These are phyloP conservation scores for Lentinula detonsa DNA, from an alignment of 768 basidiomycete genomes.

Conservation along the genomic window DNA sequence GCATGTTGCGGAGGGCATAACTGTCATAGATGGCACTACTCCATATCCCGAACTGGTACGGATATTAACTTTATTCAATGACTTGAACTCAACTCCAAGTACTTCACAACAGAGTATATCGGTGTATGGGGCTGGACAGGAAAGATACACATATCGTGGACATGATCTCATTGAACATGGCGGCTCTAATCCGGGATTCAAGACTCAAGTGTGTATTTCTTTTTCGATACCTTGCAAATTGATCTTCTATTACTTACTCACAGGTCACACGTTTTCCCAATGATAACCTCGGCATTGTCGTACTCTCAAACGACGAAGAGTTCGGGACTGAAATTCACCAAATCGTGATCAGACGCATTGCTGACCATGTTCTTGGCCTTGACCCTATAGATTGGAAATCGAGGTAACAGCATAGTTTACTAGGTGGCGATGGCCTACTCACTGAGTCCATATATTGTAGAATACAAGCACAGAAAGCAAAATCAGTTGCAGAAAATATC, in stretches of 20 bases:
- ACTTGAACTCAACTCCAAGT: not conserved
- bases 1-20: conserved; percentile 28
- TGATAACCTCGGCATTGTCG: conserved; percentile 31
- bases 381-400: conserved; percentile 31
- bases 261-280: conserved; percentile 28
- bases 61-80: not conserved
- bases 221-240: too few species aligned
- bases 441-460: conserved; percentile 10
- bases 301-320: conserved; percentile 33
- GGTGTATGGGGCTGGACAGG: conserved; percentile 35
- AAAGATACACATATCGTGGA: conserved; percentile 31
- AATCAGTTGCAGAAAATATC: conserved; percentile 16
- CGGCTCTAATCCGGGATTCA: conserved; percentile 33
- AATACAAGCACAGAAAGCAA: conserved; percentile 19
- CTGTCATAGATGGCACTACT: conserved; percentile 27
- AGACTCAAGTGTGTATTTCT: conserved; percentile 12
- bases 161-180: conserved; percentile 39
- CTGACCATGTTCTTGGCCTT: conserved; percentile 28
- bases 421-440: not conserved
- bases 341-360: conserved; percentile 31
- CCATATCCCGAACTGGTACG: conserved; percentile 29
- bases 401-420: conserved; percentile 17
- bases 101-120: conserved; percentile 23
- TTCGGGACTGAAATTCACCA: conserved; percentile 25
- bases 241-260: conserved; percentile 11